phyloP scores from a whole-genome alignment of 768 basidiomycete genomes.

The Phallus indusiatus region DNA sequence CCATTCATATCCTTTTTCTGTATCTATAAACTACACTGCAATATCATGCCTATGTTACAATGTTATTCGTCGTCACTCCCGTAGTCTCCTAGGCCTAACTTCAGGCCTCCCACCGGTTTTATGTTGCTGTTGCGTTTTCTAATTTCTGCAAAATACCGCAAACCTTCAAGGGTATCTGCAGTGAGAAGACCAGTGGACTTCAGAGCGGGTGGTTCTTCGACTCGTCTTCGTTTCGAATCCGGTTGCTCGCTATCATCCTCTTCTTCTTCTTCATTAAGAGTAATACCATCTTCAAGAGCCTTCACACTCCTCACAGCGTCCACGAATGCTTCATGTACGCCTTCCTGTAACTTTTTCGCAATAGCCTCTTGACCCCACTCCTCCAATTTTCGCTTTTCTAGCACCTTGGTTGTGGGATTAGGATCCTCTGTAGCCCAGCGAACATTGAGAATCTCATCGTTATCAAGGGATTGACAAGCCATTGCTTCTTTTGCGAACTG shows the following conservation, averaged over 20 bases:
- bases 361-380: constrained; percentile 84
- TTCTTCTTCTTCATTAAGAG: constrained; percentile 29
- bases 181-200: constrained; percentile 56
- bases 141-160: constrained; percentile 88
- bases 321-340: constrained; percentile 80
- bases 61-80: constrained; percentile 55
- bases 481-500: constrained; percentile 98
- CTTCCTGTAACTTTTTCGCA: constrained; percentile 33
- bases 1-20: neutral
- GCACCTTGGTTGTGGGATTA: constrained; percentile 82
- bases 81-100: constrained; percentile 60
- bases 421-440: constrained; percentile 99
- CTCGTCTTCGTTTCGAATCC: constrained; percentile 26
- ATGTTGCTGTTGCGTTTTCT: constrained; percentile 50
- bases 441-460: constrained; percentile 96
- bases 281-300: constrained; percentile 75
- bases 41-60: neutral
- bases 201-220: constrained; percentile 23
- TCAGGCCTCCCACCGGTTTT: constrained; percentile 19
- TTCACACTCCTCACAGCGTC: constrained; percentile 82
- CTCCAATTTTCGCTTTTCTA: constrained; percentile 76
- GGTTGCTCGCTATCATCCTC: constrained; percentile 24
- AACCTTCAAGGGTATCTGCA: constrained; percentile 77
- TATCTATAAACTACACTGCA: neutral
- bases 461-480: constrained; percentile 96